These are phyloP conservation scores for Xylariales sp. DNA, from an alignment of 2,329 filamentous ascomycete genomes.

Conservation along the genomic window DNA sequence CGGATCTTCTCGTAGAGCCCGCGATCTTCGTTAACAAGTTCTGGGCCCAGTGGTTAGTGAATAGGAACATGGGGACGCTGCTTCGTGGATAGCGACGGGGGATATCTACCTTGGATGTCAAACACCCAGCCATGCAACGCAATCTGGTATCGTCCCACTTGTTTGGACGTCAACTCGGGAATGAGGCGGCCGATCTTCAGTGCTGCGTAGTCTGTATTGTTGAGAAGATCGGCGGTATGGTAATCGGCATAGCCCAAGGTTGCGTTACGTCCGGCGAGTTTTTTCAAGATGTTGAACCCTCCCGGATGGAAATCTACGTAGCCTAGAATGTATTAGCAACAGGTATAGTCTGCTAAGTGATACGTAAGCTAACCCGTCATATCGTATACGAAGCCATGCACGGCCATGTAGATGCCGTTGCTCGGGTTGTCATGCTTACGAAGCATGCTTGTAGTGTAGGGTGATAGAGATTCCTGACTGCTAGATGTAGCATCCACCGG, in stretches of 20 bases:
- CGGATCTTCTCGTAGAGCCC: background rate
- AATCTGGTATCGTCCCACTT: background rate
- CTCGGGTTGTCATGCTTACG: background rate
- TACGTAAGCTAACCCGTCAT: background rate
- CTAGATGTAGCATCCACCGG: no score
- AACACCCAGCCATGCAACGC: slow-evolving; percentile 1
- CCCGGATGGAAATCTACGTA: slow-evolving; percentile 1
- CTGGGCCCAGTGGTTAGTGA: no score
- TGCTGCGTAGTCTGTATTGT: background rate
- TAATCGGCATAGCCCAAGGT: background rate
- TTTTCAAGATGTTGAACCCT: background rate
- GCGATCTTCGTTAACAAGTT: background rate
- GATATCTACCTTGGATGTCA: background rate
- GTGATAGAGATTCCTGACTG: background rate
- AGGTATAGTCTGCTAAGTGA: background rate
- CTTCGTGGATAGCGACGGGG: no score
- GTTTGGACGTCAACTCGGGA: background rate
- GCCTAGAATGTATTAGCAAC: background rate
- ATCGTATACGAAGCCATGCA: background rate
- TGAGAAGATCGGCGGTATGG: background rate
- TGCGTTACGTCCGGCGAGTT: background rate
- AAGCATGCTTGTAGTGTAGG: background rate
- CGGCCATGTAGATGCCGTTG: background rate
- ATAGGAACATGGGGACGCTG: no score
- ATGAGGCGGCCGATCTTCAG: background rate